These are phyloP conservation scores for Lipomyces sp. DNA, from an alignment of 805 yeast species.

Conservation along the genomic window DNA sequence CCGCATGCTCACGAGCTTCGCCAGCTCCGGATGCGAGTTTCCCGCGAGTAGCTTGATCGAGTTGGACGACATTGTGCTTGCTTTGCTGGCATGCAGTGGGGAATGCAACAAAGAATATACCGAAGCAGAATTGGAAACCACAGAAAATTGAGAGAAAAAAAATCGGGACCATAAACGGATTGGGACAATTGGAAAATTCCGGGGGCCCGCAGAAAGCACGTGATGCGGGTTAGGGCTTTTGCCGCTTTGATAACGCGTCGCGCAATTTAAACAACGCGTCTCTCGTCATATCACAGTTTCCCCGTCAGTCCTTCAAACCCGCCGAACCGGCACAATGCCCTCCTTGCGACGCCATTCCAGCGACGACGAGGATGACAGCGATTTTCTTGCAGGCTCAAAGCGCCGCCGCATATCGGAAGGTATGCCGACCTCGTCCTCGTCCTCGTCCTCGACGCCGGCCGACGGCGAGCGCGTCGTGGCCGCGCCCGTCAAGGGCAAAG, in stretches of 20 bases:
- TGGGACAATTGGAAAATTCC: no score
- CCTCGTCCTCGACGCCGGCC: not conserved
- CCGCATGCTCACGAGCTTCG: slow-evolving; percentile 63
- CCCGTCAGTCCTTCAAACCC: not conserved
- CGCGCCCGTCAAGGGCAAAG: not conserved
- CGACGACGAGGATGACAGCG: not conserved
- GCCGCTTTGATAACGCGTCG: no score
- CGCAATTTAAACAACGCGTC: no score
- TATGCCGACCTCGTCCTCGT: not conserved
- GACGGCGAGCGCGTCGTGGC: not conserved
- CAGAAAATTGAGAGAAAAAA: no score
- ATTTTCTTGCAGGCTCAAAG: not conserved
- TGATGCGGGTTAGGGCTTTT: no score
- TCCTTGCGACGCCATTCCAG: no score
- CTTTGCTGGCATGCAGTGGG: not conserved
- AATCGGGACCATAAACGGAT: no score
- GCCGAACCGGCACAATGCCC: no score
- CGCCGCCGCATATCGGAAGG: not conserved
- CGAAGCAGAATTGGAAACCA: not conserved
- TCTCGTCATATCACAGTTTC: not conserved
- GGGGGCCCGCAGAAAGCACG: no score
- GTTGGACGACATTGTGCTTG: slow-evolving; percentile 40
- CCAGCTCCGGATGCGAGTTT: slow-evolving; percentile 67
- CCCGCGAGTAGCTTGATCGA: slow-evolving; percentile 59
- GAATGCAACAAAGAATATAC: no score